Evolutionary conservation across 225 moss, liverwort and hornwort species (phyloP).

Genomic region (Marchantia paleacea): DNA sequence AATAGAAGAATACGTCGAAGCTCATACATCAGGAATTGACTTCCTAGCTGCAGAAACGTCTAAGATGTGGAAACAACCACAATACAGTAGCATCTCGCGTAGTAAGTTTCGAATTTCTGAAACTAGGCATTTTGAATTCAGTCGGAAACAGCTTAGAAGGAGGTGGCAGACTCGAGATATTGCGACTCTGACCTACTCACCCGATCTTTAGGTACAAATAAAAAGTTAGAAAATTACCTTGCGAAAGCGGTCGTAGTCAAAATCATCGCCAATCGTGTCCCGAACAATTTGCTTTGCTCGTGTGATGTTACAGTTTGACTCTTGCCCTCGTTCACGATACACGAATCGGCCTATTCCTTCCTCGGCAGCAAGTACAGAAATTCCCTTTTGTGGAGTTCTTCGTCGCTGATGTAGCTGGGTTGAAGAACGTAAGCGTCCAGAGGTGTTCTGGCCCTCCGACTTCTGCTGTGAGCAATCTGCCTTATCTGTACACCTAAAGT

Average conservation of each 20-base stretch:
- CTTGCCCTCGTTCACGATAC: background rate
- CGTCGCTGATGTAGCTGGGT: background rate
- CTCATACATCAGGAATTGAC: too few relatives aligned
- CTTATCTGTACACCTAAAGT: background rate
- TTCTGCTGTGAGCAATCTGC: background rate
- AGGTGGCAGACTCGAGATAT: background rate
- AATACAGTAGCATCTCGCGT: too few relatives aligned
- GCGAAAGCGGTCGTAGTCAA: conserved; percentile 30
- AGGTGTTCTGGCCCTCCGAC: conserved; percentile 4
- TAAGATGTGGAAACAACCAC: too few relatives aligned
- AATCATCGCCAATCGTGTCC: conserved; percentile 10
- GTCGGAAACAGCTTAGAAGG: background rate
- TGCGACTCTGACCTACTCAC: too few relatives aligned
- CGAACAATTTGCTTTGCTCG: conserved; percentile 15
- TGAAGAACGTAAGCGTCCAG: background rate
- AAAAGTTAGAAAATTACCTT: conserved; percentile 25
- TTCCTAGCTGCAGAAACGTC: too few relatives aligned
- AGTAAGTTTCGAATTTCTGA: too few relatives aligned
- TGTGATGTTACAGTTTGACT: background rate
- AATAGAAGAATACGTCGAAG: too few relatives aligned
- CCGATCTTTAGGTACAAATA: background rate
- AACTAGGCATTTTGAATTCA: too few relatives aligned
- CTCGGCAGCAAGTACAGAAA: background rate
- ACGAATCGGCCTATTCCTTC: conserved; percentile 1
- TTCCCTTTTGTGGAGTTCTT: background rate